Base-by-base conservation (phyloP, 495 filamentous ascomycete species). In the Zalerion maritima region DNA sequence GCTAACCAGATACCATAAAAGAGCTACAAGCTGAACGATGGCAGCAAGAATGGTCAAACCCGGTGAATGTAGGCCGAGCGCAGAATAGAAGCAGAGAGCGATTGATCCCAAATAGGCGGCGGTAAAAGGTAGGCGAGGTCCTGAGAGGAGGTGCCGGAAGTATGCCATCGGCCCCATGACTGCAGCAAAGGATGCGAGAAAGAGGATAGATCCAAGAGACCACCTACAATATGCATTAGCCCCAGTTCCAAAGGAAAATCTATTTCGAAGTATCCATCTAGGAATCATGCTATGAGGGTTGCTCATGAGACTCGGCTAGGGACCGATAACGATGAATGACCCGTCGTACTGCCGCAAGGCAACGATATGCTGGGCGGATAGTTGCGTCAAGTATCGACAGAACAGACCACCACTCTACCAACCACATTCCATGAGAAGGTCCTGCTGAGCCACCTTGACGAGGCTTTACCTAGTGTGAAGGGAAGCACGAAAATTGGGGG, bases 31-130 rank as follows among this genome's bases (percentile, higher is more conserved):
- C 49, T 97, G 89, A 43, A 81, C 58, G 38, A 94, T 64, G 27
- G 80, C 73, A 14, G 82, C 76, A 38, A 94, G 53, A 18, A 96
- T 58, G 16, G 89, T 94, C 35, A 94, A 73, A 41, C 87, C 43
- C 16, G 78, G 79, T 42, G 55, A 78, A 45, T 78, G 75, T 37
- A 85, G 71, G 32, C 79, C 79, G 38, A 94, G 62, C 11, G 86
- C 75, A 55, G 92, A 94, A 54, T 84, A 93, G 19, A 97, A 59
- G 3, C 89, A 94, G 45, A 94, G 50, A 2, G 58, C 75, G 39
- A 97, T 92, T 22, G 81, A 91, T 22, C 87, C 89, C 61, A 97
- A 94, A 64, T 97, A 97, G 16, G 84, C 81, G 28, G 84, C 84
- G 12, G 89, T 94, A 50, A 97, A 97, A 7, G 91, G 89, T 29